Evolutionary conservation across 1,139 yeast genomes (phyloP).

Genomic region (Chernovozyma aurita): DNA sequence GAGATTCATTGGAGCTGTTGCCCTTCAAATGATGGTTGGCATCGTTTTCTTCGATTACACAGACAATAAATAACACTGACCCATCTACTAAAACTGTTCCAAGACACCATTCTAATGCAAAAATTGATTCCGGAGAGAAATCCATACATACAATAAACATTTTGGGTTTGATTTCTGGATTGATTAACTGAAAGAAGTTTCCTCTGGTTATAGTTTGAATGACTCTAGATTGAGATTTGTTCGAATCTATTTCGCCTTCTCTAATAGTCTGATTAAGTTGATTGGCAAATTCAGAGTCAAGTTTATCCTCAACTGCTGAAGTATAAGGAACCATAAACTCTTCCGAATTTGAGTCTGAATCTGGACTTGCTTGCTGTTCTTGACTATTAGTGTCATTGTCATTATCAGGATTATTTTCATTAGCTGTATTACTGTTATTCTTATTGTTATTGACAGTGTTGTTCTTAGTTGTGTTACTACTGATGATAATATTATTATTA

Average conservation of each 20-base stretch:
- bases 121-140: slow-evolving; percentile 77
- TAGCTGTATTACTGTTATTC: slow-evolving; percentile 2
- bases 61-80: slow-evolving; percentile 73
- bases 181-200: slow-evolving; percentile 52
- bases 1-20: slow-evolving; percentile 35
- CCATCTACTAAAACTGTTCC: slow-evolving; percentile 86
- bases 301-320: slow-evolving; percentile 64
- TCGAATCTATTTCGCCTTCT: slow-evolving; percentile 61
- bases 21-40: slow-evolving; percentile 42
- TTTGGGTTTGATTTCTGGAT: slow-evolving; percentile 53
- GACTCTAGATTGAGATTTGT: slow-evolving; percentile 48
- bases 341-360: slow-evolving; percentile 10
- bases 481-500: too few relatives aligned
- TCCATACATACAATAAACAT: slow-evolving; percentile 77
- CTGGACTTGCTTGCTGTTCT: slow-evolving; percentile 3
- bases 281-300: slow-evolving; percentile 62
- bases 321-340: slow-evolving; percentile 61
- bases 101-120: slow-evolving; percentile 86
- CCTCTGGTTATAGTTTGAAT: slow-evolving; percentile 72
- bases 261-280: slow-evolving; percentile 54
- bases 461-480: neutral
- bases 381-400: neutral
- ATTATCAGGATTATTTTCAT: neutral
- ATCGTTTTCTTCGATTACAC: slow-evolving; percentile 71
- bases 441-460: too few relatives aligned